Evolutionary conservation across 1,284 basidiomycete species (phyloP).

Genomic region (Bjerkandera adusta): DNA sequence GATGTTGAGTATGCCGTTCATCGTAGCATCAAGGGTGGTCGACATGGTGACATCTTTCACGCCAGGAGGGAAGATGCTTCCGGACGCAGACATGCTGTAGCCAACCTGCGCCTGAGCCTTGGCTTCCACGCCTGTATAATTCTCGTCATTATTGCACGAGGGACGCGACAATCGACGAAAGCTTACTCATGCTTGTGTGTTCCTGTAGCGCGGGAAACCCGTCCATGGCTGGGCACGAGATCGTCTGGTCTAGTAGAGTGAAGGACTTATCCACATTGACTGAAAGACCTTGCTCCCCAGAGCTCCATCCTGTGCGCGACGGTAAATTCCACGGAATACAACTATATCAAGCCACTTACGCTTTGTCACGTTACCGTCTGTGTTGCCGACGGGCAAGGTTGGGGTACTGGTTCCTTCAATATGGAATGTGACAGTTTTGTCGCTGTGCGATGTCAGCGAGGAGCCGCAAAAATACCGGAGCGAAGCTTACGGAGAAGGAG

Average conservation of each 20-base stretch:
- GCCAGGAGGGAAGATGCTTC: slow-evolving; percentile 42
- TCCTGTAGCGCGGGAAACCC: slow-evolving; percentile 27
- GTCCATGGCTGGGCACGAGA: slow-evolving; percentile 37
- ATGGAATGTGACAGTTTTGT: slow-evolving; percentile 39
- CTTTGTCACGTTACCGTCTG: slow-evolving; percentile 15
- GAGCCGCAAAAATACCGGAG: background rate
- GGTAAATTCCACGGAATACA: background rate
- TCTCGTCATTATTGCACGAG: no score
- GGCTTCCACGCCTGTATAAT: slow-evolving; percentile 35
- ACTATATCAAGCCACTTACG: slow-evolving; percentile 11
- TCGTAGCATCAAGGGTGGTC: slow-evolving; percentile 20
- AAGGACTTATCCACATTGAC: slow-evolving; percentile 34
- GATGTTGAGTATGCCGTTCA: slow-evolving; percentile 34
- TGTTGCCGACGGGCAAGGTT: slow-evolving; percentile 26
- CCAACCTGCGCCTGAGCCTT: slow-evolving; percentile 34
- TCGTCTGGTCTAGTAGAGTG: slow-evolving; percentile 38
- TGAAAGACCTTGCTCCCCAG: slow-evolving; percentile 7
- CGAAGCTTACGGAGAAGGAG: slow-evolving; percentile 31
- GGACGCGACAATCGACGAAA: no score
- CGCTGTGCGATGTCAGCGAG: slow-evolving; percentile 8
- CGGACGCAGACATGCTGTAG: slow-evolving; percentile 41
- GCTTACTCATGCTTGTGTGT: slow-evolving; percentile 35
- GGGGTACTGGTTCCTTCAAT: slow-evolving; percentile 39
- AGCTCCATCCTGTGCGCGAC: background rate
- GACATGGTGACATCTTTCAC: slow-evolving; percentile 31